These are phyloP conservation scores for Cetraspora pellucida DNA, from an alignment of 192 early-diverging fungal species.

Conservation along the genomic window DNA sequence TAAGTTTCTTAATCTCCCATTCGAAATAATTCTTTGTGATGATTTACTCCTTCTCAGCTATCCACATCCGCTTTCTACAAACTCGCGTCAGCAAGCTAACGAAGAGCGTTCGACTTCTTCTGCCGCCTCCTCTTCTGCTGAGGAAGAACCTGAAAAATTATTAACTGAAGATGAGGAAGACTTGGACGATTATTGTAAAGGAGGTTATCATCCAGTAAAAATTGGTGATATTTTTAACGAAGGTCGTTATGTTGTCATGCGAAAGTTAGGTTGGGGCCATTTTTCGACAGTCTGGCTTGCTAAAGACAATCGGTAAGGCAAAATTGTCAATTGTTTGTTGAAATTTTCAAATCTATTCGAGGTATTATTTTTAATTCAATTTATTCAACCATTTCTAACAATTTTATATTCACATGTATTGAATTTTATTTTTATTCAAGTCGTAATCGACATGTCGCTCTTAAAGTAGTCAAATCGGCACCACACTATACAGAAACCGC, in stretches of 20 bases:
- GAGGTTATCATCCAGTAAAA: slow-evolving; percentile 91
- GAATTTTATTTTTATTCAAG: slow-evolving; percentile 36
- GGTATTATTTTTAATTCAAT: background rate
- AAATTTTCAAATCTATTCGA: background rate
- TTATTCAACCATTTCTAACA: background rate
- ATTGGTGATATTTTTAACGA: slow-evolving; percentile 82
- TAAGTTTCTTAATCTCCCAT: no score
- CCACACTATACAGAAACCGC: slow-evolving; percentile 95
- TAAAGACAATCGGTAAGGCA: slow-evolving; percentile 65
- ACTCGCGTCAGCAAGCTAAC: slow-evolving; percentile 4
- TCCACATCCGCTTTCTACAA: slow-evolving; percentile 3
- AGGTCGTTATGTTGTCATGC: slow-evolving; percentile 78
- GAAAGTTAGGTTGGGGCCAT: slow-evolving; percentile 98
- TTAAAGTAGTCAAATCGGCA: slow-evolving; percentile 98
- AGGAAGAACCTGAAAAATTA: slow-evolving; percentile 33
- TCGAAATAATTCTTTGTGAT: no score
- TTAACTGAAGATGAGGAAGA: slow-evolving; percentile 83
- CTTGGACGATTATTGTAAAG: slow-evolving; percentile 86
- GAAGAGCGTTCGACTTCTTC: slow-evolving; percentile 11
- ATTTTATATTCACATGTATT: background rate
- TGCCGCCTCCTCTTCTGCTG: slow-evolving; percentile 18
- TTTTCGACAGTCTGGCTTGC: slow-evolving; percentile 98
- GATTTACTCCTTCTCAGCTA: background rate
- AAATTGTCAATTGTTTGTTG: background rate
- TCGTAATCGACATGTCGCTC: slow-evolving; percentile 79